Evolutionary conservation across 1,284 basidiomycete genomes (phyloP).

Genomic region (Rhizopogon parksii): DNA sequence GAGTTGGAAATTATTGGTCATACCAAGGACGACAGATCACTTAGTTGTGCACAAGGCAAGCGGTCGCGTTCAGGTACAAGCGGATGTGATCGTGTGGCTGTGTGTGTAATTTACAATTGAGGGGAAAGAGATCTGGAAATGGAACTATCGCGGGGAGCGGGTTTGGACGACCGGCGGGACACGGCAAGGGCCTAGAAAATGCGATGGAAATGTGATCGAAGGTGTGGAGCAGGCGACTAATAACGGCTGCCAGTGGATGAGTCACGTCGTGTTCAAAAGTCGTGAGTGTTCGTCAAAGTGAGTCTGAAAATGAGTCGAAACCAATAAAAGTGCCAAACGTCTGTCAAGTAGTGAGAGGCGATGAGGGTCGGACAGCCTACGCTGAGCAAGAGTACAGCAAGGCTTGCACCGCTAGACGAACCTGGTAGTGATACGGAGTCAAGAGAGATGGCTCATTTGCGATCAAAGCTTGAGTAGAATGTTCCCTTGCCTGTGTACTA

Average conservation of each 20-base stretch:
- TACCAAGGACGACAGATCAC: conserved; percentile 26
- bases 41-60: conserved; percentile 23
- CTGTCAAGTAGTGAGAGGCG: conserved; percentile 6
- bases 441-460: conserved; percentile 8
- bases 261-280: conserved; percentile 14
- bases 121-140: conserved; percentile 8
- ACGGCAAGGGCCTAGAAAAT: conserved; percentile 14
- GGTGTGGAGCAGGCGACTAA: not conserved
- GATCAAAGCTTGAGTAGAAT: conserved; percentile 3
- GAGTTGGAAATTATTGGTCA: conserved; percentile 30
- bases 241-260: not conserved
- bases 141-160: conserved; percentile 7
- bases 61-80: conserved; percentile 26
- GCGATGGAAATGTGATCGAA: conserved; percentile 9
- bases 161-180: conserved; percentile 9
- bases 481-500: conserved; percentile 22
- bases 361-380: conserved; percentile 11
- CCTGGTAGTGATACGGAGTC: conserved; percentile 11
- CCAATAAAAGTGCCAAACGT: conserved; percentile 5
- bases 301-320: not conserved
- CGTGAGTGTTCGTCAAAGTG: conserved; percentile 28
- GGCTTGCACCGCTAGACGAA: conserved; percentile 17
- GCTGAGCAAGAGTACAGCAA: conserved; percentile 7
- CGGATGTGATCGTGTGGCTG: conserved; percentile 29
- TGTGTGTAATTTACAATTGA: conserved; percentile 24